These are phyloP conservation scores for Brassica balearica DNA, from an alignment of 441 rosid genomes.

Conservation along the genomic window DNA sequence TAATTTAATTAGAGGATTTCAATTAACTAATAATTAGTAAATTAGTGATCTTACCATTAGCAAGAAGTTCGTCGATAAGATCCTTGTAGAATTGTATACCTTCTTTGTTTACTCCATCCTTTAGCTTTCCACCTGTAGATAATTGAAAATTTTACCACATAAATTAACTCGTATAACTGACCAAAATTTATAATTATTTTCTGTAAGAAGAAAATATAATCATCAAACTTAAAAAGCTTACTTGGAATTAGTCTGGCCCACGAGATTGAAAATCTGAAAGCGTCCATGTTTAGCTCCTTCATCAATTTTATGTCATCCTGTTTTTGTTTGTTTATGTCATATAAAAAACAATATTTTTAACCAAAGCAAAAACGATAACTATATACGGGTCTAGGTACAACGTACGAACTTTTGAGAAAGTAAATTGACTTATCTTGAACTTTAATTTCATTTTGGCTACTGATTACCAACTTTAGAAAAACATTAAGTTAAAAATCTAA, in stretches of 20 bases:
- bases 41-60: slow-evolving; percentile 40
- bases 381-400: not conserved
- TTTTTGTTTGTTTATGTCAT: slow-evolving; percentile 6
- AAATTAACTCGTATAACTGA: not conserved
- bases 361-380: slow-evolving; percentile 7
- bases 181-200: not conserved
- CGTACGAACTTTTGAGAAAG: slow-evolving; percentile 1
- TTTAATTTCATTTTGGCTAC: not conserved
- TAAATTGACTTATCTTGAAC: not conserved
- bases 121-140: slow-evolving; percentile 48
- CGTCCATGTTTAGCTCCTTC: slow-evolving; percentile 49
- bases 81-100: slow-evolving; percentile 53
- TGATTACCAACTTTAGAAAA: not conserved
- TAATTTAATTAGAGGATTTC: not conserved
- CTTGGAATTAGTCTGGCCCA: slow-evolving; percentile 59
- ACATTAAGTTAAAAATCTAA: not conserved
- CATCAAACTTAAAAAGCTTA: slow-evolving; percentile 24
- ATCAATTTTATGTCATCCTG: slow-evolving; percentile 52
- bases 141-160: not conserved
- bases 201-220: not conserved
- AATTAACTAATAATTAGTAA: not conserved
- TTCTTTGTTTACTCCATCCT: slow-evolving; percentile 51
- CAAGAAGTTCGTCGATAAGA: slow-evolving; percentile 52
- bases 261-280: slow-evolving; percentile 57
- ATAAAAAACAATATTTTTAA: not conserved